Percentiles rank a stretch among this genome's conserved stretches.
These are phyloP conservation scores for Wickerhamiella qilinensis DNA, from an alignment of 805 yeast genomes.

Conservation along the genomic window DNA sequence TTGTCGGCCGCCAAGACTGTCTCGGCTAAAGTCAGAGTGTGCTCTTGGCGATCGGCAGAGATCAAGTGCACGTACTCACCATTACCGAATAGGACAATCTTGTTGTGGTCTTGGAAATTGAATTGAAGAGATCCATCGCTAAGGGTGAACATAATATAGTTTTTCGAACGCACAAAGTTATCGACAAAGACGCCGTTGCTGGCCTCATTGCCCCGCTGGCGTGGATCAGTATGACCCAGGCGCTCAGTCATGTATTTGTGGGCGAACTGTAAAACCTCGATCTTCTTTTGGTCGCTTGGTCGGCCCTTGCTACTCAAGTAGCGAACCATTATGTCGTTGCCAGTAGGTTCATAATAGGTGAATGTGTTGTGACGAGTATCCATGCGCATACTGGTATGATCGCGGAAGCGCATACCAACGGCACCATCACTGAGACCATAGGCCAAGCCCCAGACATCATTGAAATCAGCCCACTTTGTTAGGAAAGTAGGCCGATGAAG, in stretches of 20 bases:
- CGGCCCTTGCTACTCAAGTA: slow-evolving; percentile 30
- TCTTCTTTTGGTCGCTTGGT: slow-evolving; percentile 35
- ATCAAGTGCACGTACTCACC: slow-evolving; percentile 71
- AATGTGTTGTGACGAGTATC: slow-evolving; percentile 35
- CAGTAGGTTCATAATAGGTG: slow-evolving; percentile 48
- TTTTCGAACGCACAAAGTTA: slow-evolving; percentile 63
- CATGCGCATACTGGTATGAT: slow-evolving; percentile 61
- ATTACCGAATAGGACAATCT: slow-evolving; percentile 58
- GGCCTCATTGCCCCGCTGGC: slow-evolving; percentile 26
- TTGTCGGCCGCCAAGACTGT: slow-evolving; percentile 4
- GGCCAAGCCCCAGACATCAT: slow-evolving; percentile 88
- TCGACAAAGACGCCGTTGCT: slow-evolving; percentile 41
- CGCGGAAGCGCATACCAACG: slow-evolving; percentile 80
- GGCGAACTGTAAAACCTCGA: slow-evolving; percentile 77
- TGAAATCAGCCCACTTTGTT: slow-evolving; percentile 96
- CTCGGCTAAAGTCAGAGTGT: slow-evolving; percentile 11
- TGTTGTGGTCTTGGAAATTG: slow-evolving; percentile 90
- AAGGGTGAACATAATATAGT: slow-evolving; percentile 80
- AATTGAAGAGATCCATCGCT: slow-evolving; percentile 88
- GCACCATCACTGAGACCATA: slow-evolving; percentile 82
- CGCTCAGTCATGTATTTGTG: slow-evolving; percentile 86
- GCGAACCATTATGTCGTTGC: slow-evolving; percentile 3
- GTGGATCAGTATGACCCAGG: slow-evolving; percentile 62
- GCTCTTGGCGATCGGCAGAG: slow-evolving; percentile 20
- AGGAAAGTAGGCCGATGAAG: slow-evolving; percentile 40